Conservation (phyloP, 2,329 filamentous ascomycete genomes). For the Ramularia collo-cygni region DNA sequence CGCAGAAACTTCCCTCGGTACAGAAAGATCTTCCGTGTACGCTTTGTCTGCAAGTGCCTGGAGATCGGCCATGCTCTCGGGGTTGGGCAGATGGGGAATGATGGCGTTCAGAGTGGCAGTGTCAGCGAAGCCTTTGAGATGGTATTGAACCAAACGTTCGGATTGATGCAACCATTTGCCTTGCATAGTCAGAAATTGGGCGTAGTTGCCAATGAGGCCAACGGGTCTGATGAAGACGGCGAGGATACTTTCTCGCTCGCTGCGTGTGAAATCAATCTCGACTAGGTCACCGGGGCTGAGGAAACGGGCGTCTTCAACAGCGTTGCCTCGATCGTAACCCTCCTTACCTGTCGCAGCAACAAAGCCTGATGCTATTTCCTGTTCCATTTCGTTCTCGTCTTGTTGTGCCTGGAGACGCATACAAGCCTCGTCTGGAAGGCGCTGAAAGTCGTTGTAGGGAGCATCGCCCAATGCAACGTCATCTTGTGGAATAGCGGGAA, state of each 20-base stretch:
- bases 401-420: conserved; percentile 17
- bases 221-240: conserved; percentile 41
- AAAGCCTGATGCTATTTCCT: conserved; percentile 17
- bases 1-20: conserved; percentile 41
- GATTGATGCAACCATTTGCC: conserved; percentile 42
- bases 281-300: conserved; percentile 44
- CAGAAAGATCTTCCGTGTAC: conserved; percentile 32
- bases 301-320: conserved; percentile 32
- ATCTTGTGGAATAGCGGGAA: conserved; percentile 12
- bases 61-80: conserved; percentile 27
- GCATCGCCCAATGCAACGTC: conserved; percentile 22
- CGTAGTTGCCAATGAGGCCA: conserved; percentile 20
- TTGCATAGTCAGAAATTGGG: conserved; percentile 45
- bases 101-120: conserved; percentile 41
- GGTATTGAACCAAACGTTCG: conserved; percentile 39
- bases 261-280: conserved; percentile 33
- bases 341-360: conserved; percentile 18
- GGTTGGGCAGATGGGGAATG: conserved; percentile 45
- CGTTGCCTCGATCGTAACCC: conserved; percentile 20
- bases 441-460: conserved; percentile 24
- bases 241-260: conserved; percentile 36
- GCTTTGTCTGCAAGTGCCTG: conserved; percentile 30
- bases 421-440: conserved; percentile 24
- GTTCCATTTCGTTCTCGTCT: conserved; percentile 23
- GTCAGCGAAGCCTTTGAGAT: conserved; percentile 44